Evolutionary conservation across 1,284 basidiomycete species (phyloP).

Genomic region (Trichosporon faecale): DNA sequence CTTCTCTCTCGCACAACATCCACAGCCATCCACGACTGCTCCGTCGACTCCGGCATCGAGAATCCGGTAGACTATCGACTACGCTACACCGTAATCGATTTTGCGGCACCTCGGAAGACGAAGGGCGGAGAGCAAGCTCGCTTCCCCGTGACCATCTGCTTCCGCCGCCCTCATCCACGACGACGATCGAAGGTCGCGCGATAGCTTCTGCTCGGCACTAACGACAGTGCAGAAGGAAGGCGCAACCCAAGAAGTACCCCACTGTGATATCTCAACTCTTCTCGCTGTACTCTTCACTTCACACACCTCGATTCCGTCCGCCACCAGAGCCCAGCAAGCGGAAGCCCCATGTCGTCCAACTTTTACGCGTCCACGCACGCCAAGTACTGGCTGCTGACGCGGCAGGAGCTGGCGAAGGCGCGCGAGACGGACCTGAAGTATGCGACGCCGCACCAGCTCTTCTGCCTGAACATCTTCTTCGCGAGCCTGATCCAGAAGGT

Average conservation of each 20-base stretch:
- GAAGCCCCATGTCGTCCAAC: constrained; percentile 41
- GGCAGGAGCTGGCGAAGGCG: constrained; percentile 68
- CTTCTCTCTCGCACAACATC: background rate
- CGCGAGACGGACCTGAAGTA: constrained; percentile 71
- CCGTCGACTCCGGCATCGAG: background rate
- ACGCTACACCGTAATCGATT: background rate
- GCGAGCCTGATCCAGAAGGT: constrained; percentile 80
- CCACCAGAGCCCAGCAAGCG: too few relatives aligned
- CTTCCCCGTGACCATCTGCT: background rate
- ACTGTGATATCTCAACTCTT: background rate
- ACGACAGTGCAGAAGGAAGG: background rate
- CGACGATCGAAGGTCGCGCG: background rate
- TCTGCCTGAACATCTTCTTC: constrained; percentile 79
- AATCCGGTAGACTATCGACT: background rate
- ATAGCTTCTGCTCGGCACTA: background rate
- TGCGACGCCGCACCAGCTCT: constrained; percentile 69
- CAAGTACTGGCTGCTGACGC: constrained; percentile 74
- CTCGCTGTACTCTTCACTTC: too few relatives aligned
- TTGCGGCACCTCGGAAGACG: background rate
- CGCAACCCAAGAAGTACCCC: background rate
- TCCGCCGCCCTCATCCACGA: background rate
- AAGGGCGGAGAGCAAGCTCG: background rate
- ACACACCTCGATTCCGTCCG: too few relatives aligned
- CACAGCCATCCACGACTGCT: background rate
- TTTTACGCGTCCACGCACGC: constrained; percentile 48